Base-by-base conservation (phyloP, 169 alveolate genomes). In the Plasmodium relictum region DNA sequence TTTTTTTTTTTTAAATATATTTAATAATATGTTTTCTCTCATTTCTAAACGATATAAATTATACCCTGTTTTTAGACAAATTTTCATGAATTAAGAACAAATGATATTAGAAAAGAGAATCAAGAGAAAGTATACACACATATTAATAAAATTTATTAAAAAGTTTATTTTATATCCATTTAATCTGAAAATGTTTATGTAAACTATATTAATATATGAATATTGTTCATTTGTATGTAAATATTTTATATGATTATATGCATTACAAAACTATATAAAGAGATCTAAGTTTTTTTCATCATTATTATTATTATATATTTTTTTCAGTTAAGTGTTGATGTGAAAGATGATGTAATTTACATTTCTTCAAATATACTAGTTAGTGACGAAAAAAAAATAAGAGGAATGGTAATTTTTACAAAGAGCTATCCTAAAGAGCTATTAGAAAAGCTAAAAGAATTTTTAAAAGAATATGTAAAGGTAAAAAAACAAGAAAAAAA, bases 401-500 rank as follows among this genome's bases (percentile, higher is more conserved):
- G 63, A 31, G 12, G 62, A 37, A 45, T 76, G 37, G 42, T 22
- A 50, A 76, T 76, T 44, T 76, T 63, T 50, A 62, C 89, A 18
- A 76, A 63, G 89, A 76, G 78, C n/a, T 76, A 39, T 26, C 89
- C 89, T n/a, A 44, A 45, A 62, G 48, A 42, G 50, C 74, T 63
- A 42, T 41, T 76, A 50, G 89, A 76, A 24, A 76, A 63, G 42
- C 63, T 76, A 37, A 76, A 76, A 18, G 89, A 76, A 16, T 63
- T 62, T 14, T 76, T 76, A 50, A 72, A 76, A 54, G 71, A 44
- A 10, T 50, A 62, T 44, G 9, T 31, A 52, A 41, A 52, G 48
- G 69, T 22, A 31, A 6, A 37, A 72, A 18, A 69, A 37, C 37
- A 69, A 31, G 5, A 69, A n/a, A 41, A 37, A 37, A 24, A 48